Evolutionary conservation across 495 filamentous ascomycete species (phyloP), one percentile per base, ranked within the genome.

Genomic region (Hypomontagnella monticulosa): DNA sequence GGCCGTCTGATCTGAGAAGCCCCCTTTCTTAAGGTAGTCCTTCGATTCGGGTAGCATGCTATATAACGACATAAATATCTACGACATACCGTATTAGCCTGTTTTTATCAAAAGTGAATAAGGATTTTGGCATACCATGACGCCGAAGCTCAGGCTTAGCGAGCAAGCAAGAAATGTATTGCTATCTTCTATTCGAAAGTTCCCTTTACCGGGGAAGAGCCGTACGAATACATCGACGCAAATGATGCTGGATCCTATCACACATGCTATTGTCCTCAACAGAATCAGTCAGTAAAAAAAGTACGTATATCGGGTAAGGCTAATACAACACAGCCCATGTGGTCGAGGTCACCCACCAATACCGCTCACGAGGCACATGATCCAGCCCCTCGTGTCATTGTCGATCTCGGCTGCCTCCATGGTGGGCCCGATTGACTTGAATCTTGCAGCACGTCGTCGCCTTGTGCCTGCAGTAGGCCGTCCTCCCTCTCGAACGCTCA

Each of bases 41-140:
- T 88, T 89, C 4, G 95, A 85, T 11, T 89, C 90, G 11, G 95
- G 95, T 14, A 99, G 86, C 89, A 99, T 97, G 75, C 90, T 93
- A 71, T 95, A 96, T 23, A 99, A 77, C 1, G 96, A 90, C 53
- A 93, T 97, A 71, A 97, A 99, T 14, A 97, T 82, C 93, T 97
- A 71, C 6, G 36, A 23, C 6, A 37, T 70, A 61, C 71, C 63
- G 33, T 64, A 55, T 63, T 32, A 61, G 58, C 50, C 57, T 46
- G 44, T 57, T 47, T 47, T 38, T n/a, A 49, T 19, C 9, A 48
- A 40, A n/a, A 12, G 47, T 36, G 9, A 14, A 6, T 43, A 18
- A 8, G 9, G 43, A 38, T 18, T 38, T 37, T 44, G 16, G 77
- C 85, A 53, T 76, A 97, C 93, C 93, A 99, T 96, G n/a, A 99